Conservation (phyloP, 2,329 filamentous ascomycete genomes). For the Colletotrichum siamense region DNA sequence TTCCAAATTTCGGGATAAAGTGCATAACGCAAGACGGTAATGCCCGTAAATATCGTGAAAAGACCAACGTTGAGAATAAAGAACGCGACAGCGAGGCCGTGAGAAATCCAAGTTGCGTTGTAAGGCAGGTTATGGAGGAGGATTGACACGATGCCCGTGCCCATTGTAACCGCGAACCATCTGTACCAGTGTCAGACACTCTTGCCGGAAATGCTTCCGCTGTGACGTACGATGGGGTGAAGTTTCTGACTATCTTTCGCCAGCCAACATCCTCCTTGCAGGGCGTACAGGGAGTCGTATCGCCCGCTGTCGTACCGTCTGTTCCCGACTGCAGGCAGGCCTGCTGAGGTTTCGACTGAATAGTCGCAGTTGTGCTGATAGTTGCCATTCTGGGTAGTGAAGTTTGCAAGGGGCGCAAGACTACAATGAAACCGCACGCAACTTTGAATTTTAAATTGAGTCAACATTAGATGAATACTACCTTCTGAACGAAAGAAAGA, state of each 20-base stretch:
- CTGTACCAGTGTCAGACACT: constrained; percentile 27
- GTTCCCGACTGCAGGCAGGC: background rate
- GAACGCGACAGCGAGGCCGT: constrained; percentile 48
- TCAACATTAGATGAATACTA: background rate
- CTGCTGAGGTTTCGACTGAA: background rate
- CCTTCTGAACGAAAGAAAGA: background rate
- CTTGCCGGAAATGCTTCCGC: background rate
- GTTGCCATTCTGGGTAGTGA: background rate
- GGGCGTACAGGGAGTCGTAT: background rate
- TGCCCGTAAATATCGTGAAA: constrained; percentile 58
- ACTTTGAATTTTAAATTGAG: background rate
- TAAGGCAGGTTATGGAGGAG: constrained; percentile 68
- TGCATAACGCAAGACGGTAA: constrained; percentile 65
- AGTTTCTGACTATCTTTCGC: constrained; percentile 55
- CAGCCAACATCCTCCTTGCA: constrained; percentile 44
- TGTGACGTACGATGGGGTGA: constrained; percentile 56
- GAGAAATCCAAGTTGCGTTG: constrained; percentile 59
- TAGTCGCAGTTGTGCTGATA: background rate
- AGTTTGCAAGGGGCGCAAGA: background rate
- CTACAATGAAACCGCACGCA: background rate
- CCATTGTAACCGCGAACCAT: constrained; percentile 69
- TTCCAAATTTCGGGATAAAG: constrained; percentile 71
- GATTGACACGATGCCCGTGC: constrained; percentile 71
- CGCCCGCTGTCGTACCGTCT: too few relatives aligned
- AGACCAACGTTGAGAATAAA: constrained; percentile 65